A percentile compares a stretch with the other conserved stretches of the same genome.
Evolutionary conservation across 1,284 basidiomycete species (phyloP).

Genomic region (Pseudozyma hubeiensis): DNA sequence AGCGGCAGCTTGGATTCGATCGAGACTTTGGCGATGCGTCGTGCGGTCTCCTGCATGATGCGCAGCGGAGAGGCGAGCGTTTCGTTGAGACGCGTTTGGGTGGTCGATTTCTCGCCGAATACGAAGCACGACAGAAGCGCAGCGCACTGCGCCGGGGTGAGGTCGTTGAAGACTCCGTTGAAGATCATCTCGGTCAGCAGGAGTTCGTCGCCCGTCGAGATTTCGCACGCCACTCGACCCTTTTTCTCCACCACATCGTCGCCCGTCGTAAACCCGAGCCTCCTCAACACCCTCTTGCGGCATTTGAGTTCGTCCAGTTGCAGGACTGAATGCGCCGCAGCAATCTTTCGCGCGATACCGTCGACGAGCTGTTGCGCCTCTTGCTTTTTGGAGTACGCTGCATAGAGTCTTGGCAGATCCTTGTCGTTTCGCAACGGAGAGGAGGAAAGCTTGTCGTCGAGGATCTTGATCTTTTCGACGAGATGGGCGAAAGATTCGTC

Average conservation of each 20-base stretch:
- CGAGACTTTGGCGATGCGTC: constrained; percentile 93
- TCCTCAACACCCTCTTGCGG: constrained; percentile 90
- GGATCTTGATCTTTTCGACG: constrained; percentile 61
- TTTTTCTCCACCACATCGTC: constrained; percentile 98
- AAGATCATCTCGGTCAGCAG: constrained; percentile 97
- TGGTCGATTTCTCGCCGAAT: constrained; percentile 83
- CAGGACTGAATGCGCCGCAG: constrained; percentile 88
- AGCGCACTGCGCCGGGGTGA: constrained; percentile 91
- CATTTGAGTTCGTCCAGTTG: constrained; percentile 97
- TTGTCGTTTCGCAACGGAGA: constrained; percentile 72
- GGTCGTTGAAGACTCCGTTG: constrained; percentile 91
- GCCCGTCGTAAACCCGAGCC: constrained; percentile 87
- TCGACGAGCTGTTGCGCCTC: constrained; percentile 79
- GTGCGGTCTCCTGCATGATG: constrained; percentile 92
- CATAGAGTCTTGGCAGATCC: constrained; percentile 80
- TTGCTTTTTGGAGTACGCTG: constrained; percentile 82
- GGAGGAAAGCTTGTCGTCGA: constrained; percentile 48
- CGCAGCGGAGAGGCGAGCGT: constrained; percentile 91
- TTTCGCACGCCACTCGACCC: constrained; percentile 97
- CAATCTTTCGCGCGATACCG: constrained; percentile 83
- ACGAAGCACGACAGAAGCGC: constrained; percentile 95
- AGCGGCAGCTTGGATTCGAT: constrained; percentile 89
- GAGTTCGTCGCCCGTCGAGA: constrained; percentile 95
- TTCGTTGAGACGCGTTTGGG: constrained; percentile 79
- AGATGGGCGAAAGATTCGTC: constrained; percentile 91